Percentiles rank a stretch among this genome's conserved stretches.
Evolutionary conservation across 768 basidiomycete species (phyloP).

Genomic region (Coprinopsis sp.): DNA sequence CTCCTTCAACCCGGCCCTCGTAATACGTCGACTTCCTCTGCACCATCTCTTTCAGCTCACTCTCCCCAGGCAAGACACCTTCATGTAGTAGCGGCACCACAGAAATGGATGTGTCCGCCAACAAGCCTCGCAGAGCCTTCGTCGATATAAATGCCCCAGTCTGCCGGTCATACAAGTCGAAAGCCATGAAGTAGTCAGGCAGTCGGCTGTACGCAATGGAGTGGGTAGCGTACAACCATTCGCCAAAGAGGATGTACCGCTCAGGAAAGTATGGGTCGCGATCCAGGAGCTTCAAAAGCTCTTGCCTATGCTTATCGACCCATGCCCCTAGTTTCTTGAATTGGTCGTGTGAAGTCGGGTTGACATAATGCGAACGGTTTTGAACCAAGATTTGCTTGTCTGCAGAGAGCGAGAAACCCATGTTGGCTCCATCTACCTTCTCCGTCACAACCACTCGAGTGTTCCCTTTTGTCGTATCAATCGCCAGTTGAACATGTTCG

Average conservation of each 20-base stretch:
- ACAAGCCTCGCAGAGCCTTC: constrained; percentile 26
- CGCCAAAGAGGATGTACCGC: constrained; percentile 57
- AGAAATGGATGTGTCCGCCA: constrained; percentile 35
- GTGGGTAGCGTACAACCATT: constrained; percentile 61
- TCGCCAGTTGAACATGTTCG: constrained; percentile 28
- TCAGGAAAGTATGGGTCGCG: constrained; percentile 50
- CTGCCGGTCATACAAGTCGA: constrained; percentile 54
- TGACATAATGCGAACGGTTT: constrained; percentile 59
- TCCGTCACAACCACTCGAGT: constrained; percentile 58
- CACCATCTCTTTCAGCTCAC: constrained; percentile 41
- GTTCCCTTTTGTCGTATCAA: constrained; percentile 19
- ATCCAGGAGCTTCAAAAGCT: constrained; percentile 38
- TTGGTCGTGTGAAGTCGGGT: constrained; percentile 51
- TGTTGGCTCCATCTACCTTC: constrained; percentile 64
- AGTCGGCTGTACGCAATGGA: constrained; percentile 54
- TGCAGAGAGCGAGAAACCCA: constrained; percentile 55
- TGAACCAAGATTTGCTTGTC: constrained; percentile 49
- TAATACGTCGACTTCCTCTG: constrained; percentile 38
- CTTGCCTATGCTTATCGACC: constrained; percentile 46
- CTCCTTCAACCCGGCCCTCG: constrained; percentile 15
- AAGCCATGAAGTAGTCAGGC: constrained; percentile 54
- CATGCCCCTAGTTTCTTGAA: constrained; percentile 55
- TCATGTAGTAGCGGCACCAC: constrained; percentile 41
- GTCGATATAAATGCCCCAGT: constrained; percentile 37
- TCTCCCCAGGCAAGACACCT: constrained; percentile 36